Base-by-base conservation (phyloP, 768 basidiomycete species). In the Suillus tomentosus region DNA sequence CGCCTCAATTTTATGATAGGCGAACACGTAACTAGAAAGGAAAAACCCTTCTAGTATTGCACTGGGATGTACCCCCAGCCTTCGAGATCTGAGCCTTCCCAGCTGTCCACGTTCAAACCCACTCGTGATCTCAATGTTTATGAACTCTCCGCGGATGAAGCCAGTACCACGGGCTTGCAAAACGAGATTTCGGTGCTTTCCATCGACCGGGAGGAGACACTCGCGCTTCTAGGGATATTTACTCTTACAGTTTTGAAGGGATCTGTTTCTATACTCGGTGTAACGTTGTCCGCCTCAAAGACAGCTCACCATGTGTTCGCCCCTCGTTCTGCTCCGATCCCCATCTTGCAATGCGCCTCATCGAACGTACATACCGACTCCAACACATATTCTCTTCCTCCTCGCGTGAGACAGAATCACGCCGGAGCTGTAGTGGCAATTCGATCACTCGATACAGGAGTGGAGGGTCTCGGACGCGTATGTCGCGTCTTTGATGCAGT, bases 261-360 rank as follows among this genome's bases (percentile, higher is more conserved):
- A 1, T 76, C 82, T 17, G 65, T 95, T 60, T 76, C 79, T 3
- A 56, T 94, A 0, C 79, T 81, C n/a, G 91, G 91, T 3, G 80
- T 84, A 13, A 77, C 75, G 1, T 70, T 91, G 9, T 56, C 64
- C 1, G 69, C 85, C 8, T 84, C 85, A 1, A 53, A 68, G 2
- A 70, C 62, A 3, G 63, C 68, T 6, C 80, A 93, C 67, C 76
- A 75, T 14, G 79, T 96, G 34, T 96, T 87, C 70, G 90, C 93
- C 0, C 93, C 95, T 0, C 81, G 85, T 3, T 92, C 88, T 0
- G 86, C 92, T n/a, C 92, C 94, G 0, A 71, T 95, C 6, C 92
- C 94, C 0, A 71, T 80, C 75, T 65, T 84, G 78, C 69, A 73
- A 17, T 72, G 78, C 67, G 67, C 67, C 34, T 71, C 77, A 1